Conservation (phyloP, 2,329 filamentous ascomycete genomes). For the Hypoxylon sp. region DNA sequence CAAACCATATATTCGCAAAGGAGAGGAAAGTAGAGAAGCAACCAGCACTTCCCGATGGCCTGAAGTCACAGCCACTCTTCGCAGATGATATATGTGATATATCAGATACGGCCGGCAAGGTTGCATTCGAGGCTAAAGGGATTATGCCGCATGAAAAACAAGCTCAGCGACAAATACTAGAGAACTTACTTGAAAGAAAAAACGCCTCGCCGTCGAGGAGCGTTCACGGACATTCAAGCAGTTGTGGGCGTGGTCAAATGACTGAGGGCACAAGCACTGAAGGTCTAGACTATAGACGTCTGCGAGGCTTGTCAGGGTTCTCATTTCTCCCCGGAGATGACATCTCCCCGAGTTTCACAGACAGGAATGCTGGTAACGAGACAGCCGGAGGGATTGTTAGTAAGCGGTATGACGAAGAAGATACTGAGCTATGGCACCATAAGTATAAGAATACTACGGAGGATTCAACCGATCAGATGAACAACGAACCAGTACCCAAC, state of each 20-base stretch:
- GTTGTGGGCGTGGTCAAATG: background rate
- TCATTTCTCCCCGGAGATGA: conserved; percentile 49
- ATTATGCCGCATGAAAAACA: conserved; percentile 9
- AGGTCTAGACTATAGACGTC: conserved; percentile 17
- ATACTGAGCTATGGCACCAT: background rate
- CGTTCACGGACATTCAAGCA: background rate
- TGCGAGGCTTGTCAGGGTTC: conserved; percentile 38
- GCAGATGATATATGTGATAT: conserved; percentile 32
- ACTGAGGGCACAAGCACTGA: background rate
- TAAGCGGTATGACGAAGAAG: background rate
- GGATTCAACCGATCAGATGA: background rate
- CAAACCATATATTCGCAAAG: background rate
- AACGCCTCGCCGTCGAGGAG: background rate
- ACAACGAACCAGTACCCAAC: background rate
- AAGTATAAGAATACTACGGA: conserved; percentile 2
- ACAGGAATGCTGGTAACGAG: background rate
- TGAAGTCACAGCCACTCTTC: conserved; percentile 27
- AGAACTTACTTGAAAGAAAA: conserved; percentile 30
- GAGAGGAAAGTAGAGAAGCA: background rate
- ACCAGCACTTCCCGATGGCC: background rate
- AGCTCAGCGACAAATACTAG: conserved; percentile 29
- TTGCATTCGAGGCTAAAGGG: background rate
- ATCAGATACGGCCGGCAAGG: background rate
- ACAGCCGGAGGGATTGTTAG: background rate
- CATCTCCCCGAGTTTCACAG: conserved; percentile 10